Percentiles rank a stretch among this genome's conserved stretches.
phyloP scores from a whole-genome alignment of 331 rosid species.

The Malus hybrid region DNA sequence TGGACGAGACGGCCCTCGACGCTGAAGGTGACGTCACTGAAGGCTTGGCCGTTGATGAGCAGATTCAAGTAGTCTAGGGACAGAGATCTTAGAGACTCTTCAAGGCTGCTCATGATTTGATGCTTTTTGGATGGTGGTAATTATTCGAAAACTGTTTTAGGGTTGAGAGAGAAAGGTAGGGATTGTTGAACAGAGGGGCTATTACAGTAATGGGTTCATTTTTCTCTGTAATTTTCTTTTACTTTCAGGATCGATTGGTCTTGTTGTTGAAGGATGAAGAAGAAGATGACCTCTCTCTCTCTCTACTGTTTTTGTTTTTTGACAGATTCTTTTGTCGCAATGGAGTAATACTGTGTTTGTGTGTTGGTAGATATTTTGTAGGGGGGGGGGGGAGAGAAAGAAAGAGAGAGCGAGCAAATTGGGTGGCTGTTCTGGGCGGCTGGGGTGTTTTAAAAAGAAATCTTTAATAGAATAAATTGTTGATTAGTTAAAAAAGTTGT shows the following conservation, averaged over 20 bases:
- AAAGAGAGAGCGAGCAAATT: conserved; percentile 43
- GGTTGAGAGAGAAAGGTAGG: background rate
- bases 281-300: background rate
- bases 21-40: conserved; percentile 98
- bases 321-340: conserved; percentile 49
- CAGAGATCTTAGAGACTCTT: conserved; percentile 82
- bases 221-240: background rate
- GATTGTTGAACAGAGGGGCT: conserved; percentile 8
- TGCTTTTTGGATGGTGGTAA: background rate
- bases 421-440: conserved; percentile 99
- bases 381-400: background rate
- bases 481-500: conserved; percentile 2
- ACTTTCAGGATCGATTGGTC: conserved; percentile 16
- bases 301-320: conserved; percentile 30
- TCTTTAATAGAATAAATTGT: background rate
- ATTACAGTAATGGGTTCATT: conserved; percentile 21
- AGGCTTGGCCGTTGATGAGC: conserved; percentile 92
- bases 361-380: conserved; percentile 42
- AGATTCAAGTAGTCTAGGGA: conserved; percentile 86
- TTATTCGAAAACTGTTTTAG: background rate
- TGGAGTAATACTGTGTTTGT: conserved; percentile 18
- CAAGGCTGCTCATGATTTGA: conserved; percentile 68
- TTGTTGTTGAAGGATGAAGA: background rate
- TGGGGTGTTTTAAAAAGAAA: conserved; percentile 39
- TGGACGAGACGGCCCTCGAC: conserved; percentile 92